Evolutionary conservation across 352 stramenopile genomes (phyloP).

Genomic region (Aphanomyces astaci): DNA sequence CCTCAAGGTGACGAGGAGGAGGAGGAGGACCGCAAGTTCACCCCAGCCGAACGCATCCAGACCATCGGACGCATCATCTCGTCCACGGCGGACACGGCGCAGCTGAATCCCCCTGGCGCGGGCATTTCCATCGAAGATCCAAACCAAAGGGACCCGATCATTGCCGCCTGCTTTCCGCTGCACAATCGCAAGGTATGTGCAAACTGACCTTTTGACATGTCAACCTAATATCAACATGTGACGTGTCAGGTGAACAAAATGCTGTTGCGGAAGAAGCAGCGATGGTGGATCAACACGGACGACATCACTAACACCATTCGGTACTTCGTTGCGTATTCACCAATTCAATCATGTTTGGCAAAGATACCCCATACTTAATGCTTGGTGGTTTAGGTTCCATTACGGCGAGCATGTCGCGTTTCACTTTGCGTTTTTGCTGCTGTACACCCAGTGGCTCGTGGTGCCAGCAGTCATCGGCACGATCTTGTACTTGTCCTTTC

Average conservation of each 20-base stretch:
- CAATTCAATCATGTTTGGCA: no score
- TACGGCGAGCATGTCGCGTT: conserved; percentile 80
- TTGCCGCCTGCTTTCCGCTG: conserved; percentile 71
- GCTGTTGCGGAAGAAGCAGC: conserved; percentile 54
- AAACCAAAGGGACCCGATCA: conserved; percentile 65
- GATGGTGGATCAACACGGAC: conserved; percentile 69
- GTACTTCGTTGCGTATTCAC: no score
- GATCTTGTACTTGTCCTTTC: conserved; percentile 55
- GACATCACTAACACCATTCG: conserved; percentile 80
- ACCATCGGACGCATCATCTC: conserved; percentile 84
- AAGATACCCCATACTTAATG: no score
- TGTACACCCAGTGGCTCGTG: conserved; percentile 76
- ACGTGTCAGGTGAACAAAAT: conserved; percentile 52
- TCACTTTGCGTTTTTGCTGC: conserved; percentile 79
- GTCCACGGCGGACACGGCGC: conserved; percentile 53
- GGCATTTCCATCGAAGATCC: conserved; percentile 71
- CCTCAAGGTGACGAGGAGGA: conserved; percentile 26
- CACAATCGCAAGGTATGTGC: conserved; percentile 47
- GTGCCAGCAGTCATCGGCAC: conserved; percentile 50
- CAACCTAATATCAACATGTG: no score
- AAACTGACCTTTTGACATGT: no score
- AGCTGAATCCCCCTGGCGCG: conserved; percentile 68
- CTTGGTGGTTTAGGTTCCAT: conserved; percentile 68
- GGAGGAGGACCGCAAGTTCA: conserved; percentile 68
- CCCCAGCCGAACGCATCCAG: conserved; percentile 70